Evolutionary conservation across 2,329 filamentous ascomycete species (phyloP).

Genomic region (Cladosporium cucumerinum): DNA sequence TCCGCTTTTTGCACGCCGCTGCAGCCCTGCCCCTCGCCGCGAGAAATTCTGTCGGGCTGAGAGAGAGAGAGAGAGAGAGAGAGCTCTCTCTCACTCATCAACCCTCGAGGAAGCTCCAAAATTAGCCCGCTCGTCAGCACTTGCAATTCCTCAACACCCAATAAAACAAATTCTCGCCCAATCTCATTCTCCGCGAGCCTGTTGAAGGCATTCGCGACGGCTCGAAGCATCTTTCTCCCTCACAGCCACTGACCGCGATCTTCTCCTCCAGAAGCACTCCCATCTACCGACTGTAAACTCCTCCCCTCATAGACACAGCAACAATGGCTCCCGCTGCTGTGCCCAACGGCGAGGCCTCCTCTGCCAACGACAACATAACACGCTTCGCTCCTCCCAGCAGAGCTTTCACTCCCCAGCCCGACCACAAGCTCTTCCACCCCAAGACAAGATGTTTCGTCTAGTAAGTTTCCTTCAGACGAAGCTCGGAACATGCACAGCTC

Average conservation of each 20-base stretch:
- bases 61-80: too few species aligned
- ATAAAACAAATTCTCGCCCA: background rate
- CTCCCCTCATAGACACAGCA: conserved; percentile 22
- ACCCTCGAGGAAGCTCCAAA: conserved; percentile 18
- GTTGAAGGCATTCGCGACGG: conserved; percentile 9
- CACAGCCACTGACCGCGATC: background rate
- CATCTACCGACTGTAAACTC: conserved; percentile 6
- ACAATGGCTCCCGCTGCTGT: conserved; percentile 46
- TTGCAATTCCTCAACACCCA: background rate
- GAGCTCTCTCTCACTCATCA: conserved; percentile 12
- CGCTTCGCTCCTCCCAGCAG: conserved; percentile 92
- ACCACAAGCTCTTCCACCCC: conserved; percentile 93
- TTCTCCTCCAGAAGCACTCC: conserved; percentile 1
- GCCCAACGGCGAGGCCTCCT: conserved; percentile 42
- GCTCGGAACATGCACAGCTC: background rate
- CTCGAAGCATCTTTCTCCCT: background rate
- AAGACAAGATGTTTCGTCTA: conserved; percentile 99
- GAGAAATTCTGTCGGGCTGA: conserved; percentile 18
- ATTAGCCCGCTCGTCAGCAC: conserved; percentile 16
- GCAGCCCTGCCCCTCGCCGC: background rate
- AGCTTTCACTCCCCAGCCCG: conserved; percentile 80
- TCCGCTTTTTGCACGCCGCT: background rate
- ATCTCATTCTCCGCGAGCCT: conserved; percentile 4
- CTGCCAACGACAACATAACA: conserved; percentile 98
- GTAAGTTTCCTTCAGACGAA: conserved; percentile 45